These are phyloP conservation scores for Exophiala dermatitidis DNA, from an alignment of 2,329 filamentous ascomycete genomes.

Conservation along the genomic window DNA sequence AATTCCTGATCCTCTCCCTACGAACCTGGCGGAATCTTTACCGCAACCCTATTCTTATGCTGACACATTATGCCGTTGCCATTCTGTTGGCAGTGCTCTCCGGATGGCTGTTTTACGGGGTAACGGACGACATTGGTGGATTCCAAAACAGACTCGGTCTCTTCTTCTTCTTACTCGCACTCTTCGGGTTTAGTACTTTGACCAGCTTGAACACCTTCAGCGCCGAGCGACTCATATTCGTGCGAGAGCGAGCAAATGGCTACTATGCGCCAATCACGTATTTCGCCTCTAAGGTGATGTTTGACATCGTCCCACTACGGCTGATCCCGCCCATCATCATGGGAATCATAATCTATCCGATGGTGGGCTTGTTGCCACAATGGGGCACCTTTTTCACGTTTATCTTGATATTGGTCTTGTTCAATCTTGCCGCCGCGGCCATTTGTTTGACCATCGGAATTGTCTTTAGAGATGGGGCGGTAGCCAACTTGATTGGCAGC, in stretches of 20 bases:
- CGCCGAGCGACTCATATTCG: constrained; percentile 80
- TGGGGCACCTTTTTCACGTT: constrained; percentile 83
- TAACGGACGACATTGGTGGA: constrained; percentile 91
- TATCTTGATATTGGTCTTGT: constrained; percentile 82
- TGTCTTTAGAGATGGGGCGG: constrained; percentile 80
- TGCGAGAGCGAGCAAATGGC: constrained; percentile 88
- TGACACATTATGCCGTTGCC: constrained; percentile 95
- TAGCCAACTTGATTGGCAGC: constrained; percentile 89
- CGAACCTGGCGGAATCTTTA: constrained; percentile 97
- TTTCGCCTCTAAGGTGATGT: constrained; percentile 93
- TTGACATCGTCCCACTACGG: constrained; percentile 90
- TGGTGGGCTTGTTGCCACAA: constrained; percentile 85
- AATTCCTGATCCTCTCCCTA: constrained; percentile 82
- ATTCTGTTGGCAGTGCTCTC: constrained; percentile 91
- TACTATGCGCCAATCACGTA: constrained; percentile 94
- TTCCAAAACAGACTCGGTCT: constrained; percentile 96
- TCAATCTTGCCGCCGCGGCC: constrained; percentile 87
- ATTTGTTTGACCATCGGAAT: constrained; percentile 97
- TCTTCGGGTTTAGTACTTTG: constrained; percentile 94
- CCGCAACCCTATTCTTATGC: constrained; percentile 94
- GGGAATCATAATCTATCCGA: constrained; percentile 92
- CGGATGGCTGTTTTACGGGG: constrained; percentile 89
- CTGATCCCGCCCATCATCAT: constrained; percentile 92
- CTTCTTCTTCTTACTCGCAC: constrained; percentile 92
- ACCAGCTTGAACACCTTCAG: constrained; percentile 93